Base-by-base conservation (phyloP, 805 yeast genomes). In the Candida coleopterorum region DNA sequence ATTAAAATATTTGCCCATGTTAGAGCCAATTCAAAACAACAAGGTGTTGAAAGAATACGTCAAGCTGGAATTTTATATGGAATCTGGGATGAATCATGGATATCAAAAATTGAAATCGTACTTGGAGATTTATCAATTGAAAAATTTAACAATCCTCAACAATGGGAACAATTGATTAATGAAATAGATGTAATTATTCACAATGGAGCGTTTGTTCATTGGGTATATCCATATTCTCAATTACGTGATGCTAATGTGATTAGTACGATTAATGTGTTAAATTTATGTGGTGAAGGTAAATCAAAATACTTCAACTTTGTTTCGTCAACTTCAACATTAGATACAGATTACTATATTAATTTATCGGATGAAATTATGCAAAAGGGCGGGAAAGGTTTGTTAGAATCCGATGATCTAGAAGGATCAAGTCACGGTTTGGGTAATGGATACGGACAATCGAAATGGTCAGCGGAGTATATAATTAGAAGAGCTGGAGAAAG, bases 191-290 rank as follows among this genome's bases (percentile, higher is more conserved):
- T 81, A 3, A 79, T 93, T 35, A 76, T 93, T 43, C 99, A 93
- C 60, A 93, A 93, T 50, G 98, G 97, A 68, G 99, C 99, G 12
- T 70, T 89, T 43, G 99, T 93, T 25, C 98, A 93, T 60, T 93
- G 99, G 99, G 96, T 89, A 2, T 93, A 85, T 58, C 97, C 98
- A 18, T 93, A 93, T 62, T 65, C 82, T 32, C 85, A 85, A 46
- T 69, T 93, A 52, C 77, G 97, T 50, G 96, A 86, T 47, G 93
- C 97, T 23, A 93, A 93, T 54, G 98, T 94, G 22, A 64, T 89
- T 40, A 79, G 95, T 29, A 84, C 97, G 0, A 62, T 90, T 41
- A 85, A 89, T 51, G 86, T 88, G 8, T 67, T 93, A 75, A 79
- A 79, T 53, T 61, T 89, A 49, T 81, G 93, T 50, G 74, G 79